phyloP scores from a whole-genome alignment of 306 rosid species.

The Hippophae gyantsensis region DNA sequence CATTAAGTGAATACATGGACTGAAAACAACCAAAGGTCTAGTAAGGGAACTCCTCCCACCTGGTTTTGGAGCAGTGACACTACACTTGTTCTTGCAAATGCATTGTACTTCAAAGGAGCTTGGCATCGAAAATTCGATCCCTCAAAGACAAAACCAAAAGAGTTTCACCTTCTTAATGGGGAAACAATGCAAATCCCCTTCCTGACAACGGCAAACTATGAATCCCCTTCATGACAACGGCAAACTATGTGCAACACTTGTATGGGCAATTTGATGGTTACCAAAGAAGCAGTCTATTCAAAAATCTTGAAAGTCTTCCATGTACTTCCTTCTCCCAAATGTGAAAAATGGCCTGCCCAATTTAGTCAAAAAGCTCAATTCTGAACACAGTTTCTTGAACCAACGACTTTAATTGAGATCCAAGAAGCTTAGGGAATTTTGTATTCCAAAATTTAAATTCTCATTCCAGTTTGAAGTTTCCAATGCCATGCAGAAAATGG shows the following conservation, averaged over 20 bases:
- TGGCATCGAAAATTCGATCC: slow-evolving; percentile 9
- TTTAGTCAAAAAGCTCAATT: neutral
- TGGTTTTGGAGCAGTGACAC: neutral
- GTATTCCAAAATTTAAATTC: slow-evolving; percentile 27
- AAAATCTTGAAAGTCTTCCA: neutral
- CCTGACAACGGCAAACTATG: neutral
- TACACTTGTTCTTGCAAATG: slow-evolving; percentile 15
- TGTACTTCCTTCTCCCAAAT: slow-evolving; percentile 26
- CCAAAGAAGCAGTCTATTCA: neutral
- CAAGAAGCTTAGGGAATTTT: neutral
- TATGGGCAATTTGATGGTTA: slow-evolving; percentile 10
- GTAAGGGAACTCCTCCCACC: neutral
- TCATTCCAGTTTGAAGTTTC: neutral
- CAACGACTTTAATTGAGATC: neutral
- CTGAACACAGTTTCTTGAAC: slow-evolving; percentile 5
- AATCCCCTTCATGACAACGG: slow-evolving; percentile 16
- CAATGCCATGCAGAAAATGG: neutral
- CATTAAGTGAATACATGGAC: slow-evolving; percentile 1
- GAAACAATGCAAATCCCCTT: slow-evolving; percentile 4
- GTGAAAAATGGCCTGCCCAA: slow-evolving; percentile 15
- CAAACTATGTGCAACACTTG: fast-evolving
- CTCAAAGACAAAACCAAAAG: neutral
- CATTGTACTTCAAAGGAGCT: slow-evolving; percentile 24
- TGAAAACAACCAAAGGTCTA: neutral
- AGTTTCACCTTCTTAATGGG: slow-evolving; percentile 14